phyloP scores from a whole-genome alignment of 371 early-diverging fungal species.

The Nosema bombycis region DNA sequence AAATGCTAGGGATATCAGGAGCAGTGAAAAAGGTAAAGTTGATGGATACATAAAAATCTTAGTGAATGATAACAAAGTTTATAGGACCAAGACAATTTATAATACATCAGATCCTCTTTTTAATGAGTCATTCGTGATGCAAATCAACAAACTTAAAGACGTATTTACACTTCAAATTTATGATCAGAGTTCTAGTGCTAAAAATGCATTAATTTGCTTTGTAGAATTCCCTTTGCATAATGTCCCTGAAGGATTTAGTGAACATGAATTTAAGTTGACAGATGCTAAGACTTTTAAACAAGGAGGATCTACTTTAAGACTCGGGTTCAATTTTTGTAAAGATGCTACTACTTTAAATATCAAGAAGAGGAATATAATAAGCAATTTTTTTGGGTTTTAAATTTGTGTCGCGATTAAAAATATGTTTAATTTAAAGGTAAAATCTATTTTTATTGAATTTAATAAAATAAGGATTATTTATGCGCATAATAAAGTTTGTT shows the following conservation, averaged over 20 bases:
- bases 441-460: too few relatives aligned
- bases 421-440: too few relatives aligned
- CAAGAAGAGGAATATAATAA: conserved; percentile 25
- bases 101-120: conserved; percentile 50
- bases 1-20: conserved; percentile 41
- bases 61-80: conserved; percentile 55
- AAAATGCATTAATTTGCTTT: conserved; percentile 41
- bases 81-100: conserved; percentile 40
- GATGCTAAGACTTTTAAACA: conserved; percentile 45
- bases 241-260: conserved; percentile 52
- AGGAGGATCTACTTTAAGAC: conserved; percentile 20
- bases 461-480: too few relatives aligned
- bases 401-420: too few relatives aligned
- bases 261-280: conserved; percentile 40
- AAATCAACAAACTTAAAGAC: conserved; percentile 49
- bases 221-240: conserved; percentile 56
- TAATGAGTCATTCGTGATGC: conserved; percentile 50
- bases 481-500: too few relatives aligned
- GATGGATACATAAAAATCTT: conserved; percentile 56
- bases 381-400: conserved; percentile 42
- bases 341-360: conserved; percentile 27
- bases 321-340: conserved; percentile 52
- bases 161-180: conserved; percentile 47
- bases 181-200: conserved; percentile 47
- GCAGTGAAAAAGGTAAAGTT: conserved; percentile 12